These are phyloP conservation scores for Amanita phalloides DNA, from an alignment of 768 basidiomycete genomes.

Conservation along the genomic window DNA sequence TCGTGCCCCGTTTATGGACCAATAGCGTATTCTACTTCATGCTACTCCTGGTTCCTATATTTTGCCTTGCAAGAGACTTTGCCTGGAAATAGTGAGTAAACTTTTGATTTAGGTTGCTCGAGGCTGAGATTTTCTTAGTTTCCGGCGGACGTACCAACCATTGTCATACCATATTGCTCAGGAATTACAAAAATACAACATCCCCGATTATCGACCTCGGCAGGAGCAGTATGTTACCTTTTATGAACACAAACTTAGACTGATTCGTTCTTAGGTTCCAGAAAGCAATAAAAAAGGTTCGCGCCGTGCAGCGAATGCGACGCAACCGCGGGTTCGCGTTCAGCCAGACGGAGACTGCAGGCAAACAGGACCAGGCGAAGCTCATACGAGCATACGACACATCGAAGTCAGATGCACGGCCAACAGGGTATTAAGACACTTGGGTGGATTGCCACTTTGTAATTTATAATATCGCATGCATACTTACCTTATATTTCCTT, in stretches of 20 bases:
- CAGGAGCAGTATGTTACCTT: conserved; percentile 78
- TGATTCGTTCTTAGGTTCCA: conserved; percentile 59
- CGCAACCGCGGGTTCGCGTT: conserved; percentile 96
- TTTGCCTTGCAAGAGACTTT: conserved; percentile 83
- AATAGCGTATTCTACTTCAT: conserved; percentile 85
- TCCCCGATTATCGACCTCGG: conserved; percentile 91
- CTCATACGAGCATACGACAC: conserved; percentile 86
- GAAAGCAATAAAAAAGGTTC: conserved; percentile 98
- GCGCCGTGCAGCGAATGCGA: conserved; percentile 97
- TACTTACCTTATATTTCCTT: not conserved
- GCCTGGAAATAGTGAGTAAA: conserved; percentile 91
- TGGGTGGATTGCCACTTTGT: not conserved
- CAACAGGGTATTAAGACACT: conserved; percentile 54
- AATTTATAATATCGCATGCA: conserved; percentile 2
- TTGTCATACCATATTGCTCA: conserved; percentile 97
- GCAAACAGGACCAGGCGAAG: conserved; percentile 78
- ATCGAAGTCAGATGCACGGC: conserved; percentile 58
- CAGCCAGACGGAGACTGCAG: conserved; percentile 85
- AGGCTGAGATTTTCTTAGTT: conserved; percentile 35
- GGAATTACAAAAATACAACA: conserved; percentile 98
- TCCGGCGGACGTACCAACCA: conserved; percentile 83
- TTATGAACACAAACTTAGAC: not conserved
- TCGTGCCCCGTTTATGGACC: conserved; percentile 86
- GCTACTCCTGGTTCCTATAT: conserved; percentile 70
- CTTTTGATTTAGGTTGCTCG: conserved; percentile 1